Evolutionary conservation across 495 filamentous ascomycete species (phyloP), one percentile per base, ranked within the genome.

Genomic region (Penicillium dipodomyicola): DNA sequence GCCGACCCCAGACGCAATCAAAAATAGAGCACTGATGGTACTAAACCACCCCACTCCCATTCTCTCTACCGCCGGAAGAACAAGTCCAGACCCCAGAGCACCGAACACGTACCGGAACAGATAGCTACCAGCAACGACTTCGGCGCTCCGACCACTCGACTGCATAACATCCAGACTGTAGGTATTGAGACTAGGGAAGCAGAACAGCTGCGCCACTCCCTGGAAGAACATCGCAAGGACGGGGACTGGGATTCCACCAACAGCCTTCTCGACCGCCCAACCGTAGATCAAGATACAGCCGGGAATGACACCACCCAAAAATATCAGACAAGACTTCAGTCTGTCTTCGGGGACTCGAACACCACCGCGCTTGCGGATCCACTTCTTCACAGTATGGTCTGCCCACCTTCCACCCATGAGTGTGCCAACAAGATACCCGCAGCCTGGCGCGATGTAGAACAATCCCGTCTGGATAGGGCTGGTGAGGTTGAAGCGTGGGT

Each of bases 111-210:
- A 90, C 11, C 87, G 77, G 32, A 87, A 73, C 68, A 88, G 82
- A 64, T 88, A 91, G 65, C 89, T 90, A 0, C 85, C 87, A 0
- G 87, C 85, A 54, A 89, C 81, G 6, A 91, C 85, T 65, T 89
- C 86, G 0, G 84, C 80, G 43, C 82, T 82, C 19, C 80, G 70
- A 5, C 75, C 74, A 14, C 60, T 69, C 4, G 74, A 69, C 42
- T 83, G 84, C 86, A 89, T 88, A 12, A 90, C 87, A 64, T 91
- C 87, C 4, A 90, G 72, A 60, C 85, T 90, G 65, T 90, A 90
- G 0, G 87, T 90, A 66, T 90, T 90, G 25, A 90, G 63, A 51
- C 77, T 80, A 10, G 87, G 86, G 64, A 89, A 90, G 71, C 82
- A 87, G 68, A 90, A 88, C 2, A 90, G 74, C 68, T 90, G 86